Evolutionary conservation across 257 asterid species (phyloP), one percentile per base, ranked within the genome.

Genomic region (Jacaranda mimosifolia): DNA sequence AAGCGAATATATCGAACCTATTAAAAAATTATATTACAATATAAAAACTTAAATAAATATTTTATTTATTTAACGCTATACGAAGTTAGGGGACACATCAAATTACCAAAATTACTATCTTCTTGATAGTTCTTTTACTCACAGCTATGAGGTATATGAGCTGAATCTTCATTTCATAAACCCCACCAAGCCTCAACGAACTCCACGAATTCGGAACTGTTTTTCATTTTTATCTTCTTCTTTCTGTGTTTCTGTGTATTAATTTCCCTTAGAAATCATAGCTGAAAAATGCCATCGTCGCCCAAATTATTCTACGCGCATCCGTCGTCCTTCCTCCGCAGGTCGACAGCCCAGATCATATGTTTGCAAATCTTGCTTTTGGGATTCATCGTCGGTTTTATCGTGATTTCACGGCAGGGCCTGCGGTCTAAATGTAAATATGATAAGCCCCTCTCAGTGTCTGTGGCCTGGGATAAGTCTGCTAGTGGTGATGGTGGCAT

Each of bases 391-490:
- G 65, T 91, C 21, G 89, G 91, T 45, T 26, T 84, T 4, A 38
- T 86, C 9, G 80, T 85, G 40, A 56, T 88, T 81, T 84, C 91
- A 40, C 70, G 80, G 62, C 83, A n/a, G 14, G 70, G 83, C 3
- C 80, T 48, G 58, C 85, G 83, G 55, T 12, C 63, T 11, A 79
- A 74, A 12, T 86, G 92, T 65, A 78, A 82, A 51, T 76, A 83
- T 42, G 72, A 51, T 32, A 86, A 85, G 59, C 94, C 92, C 13
- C 60, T 80, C 49, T 82, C 94, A 6, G 94, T 90, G 18, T 81
- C 91, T 3, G 94, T 91, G 15, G 77, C 76, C 4, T 91, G 97
- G 97, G 97, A 90, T 58, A 88, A 66, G 74, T 75, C 79, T 60
- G 35, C 73, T 48, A 63, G 82, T 79, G 64, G 81, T 53, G 58